Evolutionary conservation across 148 eudicot genomes (phyloP).

Genomic region (Fagopyrum tataricum): DNA sequence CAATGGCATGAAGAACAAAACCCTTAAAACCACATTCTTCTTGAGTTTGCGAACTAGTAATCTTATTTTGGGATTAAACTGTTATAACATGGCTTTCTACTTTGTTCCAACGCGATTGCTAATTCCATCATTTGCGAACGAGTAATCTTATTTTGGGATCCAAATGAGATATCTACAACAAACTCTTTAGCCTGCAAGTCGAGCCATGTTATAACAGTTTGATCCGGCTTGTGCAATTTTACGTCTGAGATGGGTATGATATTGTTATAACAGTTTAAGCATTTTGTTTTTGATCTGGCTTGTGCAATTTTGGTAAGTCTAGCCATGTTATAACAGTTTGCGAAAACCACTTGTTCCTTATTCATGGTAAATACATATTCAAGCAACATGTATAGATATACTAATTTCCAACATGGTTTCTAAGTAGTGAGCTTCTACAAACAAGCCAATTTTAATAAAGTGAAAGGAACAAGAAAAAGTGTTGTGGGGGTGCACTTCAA

Average conservation of each 20-base stretch:
- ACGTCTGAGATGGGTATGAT: constrained; percentile 22
- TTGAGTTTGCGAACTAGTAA: no score
- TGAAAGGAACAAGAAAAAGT: not conserved
- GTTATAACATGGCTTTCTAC: constrained; percentile 40
- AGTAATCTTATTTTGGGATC: constrained; percentile 59
- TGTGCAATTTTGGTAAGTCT: no score
- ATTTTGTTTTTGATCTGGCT: no score
- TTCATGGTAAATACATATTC: not conserved
- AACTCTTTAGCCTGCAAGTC: constrained; percentile 27
- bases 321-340: no score
- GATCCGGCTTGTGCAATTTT: not conserved
- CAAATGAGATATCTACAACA: constrained; percentile 63
- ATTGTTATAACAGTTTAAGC: no score
- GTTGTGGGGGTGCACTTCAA: not conserved
- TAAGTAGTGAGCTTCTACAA: not conserved
- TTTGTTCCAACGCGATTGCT: constrained; percentile 53
- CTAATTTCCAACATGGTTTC: not conserved
- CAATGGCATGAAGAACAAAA: no score
- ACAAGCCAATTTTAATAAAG: not conserved
- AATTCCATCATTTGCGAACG: constrained; percentile 69
- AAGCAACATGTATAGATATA: not conserved
- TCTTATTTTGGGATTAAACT: no score
- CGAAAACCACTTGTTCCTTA: not conserved
- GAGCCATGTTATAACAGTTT: constrained; percentile 36
- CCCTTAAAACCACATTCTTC: no score